phyloP scores from a whole-genome alignment of 1,284 basidiomycete species.

The Bondarzewia mesenterica region DNA sequence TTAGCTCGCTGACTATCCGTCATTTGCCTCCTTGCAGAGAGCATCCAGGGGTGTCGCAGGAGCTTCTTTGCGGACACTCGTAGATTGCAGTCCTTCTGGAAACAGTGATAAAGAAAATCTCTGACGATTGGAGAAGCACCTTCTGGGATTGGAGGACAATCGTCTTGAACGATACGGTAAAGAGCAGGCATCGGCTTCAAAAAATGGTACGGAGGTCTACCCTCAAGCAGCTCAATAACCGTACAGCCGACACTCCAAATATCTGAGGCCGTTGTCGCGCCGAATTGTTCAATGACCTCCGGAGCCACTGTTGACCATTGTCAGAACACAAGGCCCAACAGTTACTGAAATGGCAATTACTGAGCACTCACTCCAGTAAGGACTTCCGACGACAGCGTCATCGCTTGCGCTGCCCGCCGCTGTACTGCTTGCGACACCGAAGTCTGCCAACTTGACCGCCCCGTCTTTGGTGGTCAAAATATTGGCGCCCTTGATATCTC shows the following conservation, averaged over 20 bases:
- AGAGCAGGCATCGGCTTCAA: conserved; percentile 97
- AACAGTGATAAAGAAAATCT: conserved; percentile 95
- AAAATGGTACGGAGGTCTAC: conserved; percentile 92
- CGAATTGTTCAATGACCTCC: conserved; percentile 95
- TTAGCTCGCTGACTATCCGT: conserved; percentile 31
- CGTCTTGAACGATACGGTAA: conserved; percentile 97
- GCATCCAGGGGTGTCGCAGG: conserved; percentile 93
- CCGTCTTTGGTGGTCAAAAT: conserved; percentile 98
- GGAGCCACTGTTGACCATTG: conserved; percentile 69
- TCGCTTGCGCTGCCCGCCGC: conserved; percentile 65
- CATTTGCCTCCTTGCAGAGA: conserved; percentile 74
- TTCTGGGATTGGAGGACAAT: conserved; percentile 92
- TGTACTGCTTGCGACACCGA: conserved; percentile 77
- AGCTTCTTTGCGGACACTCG: conserved; percentile 92
- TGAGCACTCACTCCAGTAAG: conserved; percentile 83
- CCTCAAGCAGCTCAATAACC: conserved; percentile 93
- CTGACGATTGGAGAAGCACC: conserved; percentile 91
- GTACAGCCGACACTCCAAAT: conserved; percentile 98
- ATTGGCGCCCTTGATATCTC: conserved; percentile 98
- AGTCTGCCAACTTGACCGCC: conserved; percentile 92
- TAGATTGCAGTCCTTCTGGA: conserved; percentile 95
- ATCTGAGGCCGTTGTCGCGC: conserved; percentile 94
- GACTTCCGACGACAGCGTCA: conserved; percentile 90
- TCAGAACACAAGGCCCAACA: conserved; percentile 3
- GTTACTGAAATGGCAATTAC: conserved; percentile 1